Conservation (phyloP, 2,329 filamentous ascomycete species). For the Phyllosticta capitalensis region DNA sequence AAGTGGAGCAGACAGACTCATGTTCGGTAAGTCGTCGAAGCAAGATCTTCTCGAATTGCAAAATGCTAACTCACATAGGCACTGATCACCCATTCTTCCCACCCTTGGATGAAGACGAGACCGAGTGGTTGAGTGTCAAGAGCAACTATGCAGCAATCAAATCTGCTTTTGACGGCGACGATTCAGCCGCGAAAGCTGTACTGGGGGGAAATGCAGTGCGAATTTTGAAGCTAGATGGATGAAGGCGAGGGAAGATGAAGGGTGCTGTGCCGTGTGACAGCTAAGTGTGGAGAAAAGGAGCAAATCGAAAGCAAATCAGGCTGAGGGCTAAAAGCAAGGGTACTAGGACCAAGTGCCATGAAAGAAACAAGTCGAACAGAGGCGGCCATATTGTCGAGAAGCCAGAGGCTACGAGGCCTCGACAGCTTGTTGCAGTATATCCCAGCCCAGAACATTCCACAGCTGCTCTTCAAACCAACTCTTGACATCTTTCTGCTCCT, state of each 20-base stretch:
- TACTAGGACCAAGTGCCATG: neutral
- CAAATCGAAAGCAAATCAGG: neutral
- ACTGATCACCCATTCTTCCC: constrained; percentile 82
- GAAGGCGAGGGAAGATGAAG: neutral
- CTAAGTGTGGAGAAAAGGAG: neutral
- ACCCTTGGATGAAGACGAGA: constrained; percentile 54
- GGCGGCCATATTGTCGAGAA: neutral
- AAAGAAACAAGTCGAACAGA: neutral
- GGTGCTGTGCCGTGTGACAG: neutral
- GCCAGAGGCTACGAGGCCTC: neutral
- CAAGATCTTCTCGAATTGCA: neutral
- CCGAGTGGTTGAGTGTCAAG: constrained; percentile 60
- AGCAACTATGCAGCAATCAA: constrained; percentile 49
- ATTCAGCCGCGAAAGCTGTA: constrained; percentile 41
- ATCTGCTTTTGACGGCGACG: constrained; percentile 38
- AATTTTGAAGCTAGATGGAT: constrained; percentile 32
- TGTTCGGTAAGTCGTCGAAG: constrained; percentile 50
- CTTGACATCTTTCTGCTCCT: constrained; percentile 32
- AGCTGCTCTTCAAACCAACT: constrained; percentile 49
- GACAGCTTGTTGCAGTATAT: constrained; percentile 24
- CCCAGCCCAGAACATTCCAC: constrained; percentile 51
- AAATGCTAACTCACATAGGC: constrained; percentile 27
- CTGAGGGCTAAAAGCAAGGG: neutral
- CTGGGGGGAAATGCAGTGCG: constrained; percentile 52
- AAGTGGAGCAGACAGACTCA: constrained; percentile 56